Percentiles rank a stretch among this genome's conserved stretches.
Evolutionary conservation across 2,329 filamentous ascomycete species (phyloP).

Genomic region (Fusarium sp.): DNA sequence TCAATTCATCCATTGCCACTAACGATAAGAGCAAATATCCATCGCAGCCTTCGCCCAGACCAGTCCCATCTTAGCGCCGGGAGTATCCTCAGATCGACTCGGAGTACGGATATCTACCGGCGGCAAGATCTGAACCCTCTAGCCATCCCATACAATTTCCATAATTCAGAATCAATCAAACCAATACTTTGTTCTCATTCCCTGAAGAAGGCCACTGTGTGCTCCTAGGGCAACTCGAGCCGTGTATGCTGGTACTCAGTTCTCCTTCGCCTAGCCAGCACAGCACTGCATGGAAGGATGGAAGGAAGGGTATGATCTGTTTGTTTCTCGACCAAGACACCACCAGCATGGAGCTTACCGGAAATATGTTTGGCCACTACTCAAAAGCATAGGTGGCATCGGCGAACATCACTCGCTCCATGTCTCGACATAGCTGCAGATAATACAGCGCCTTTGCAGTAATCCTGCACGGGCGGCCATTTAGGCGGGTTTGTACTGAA

Average conservation of each 20-base stretch:
- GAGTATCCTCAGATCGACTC: slow-evolving; percentile 39
- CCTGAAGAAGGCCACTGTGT: neutral
- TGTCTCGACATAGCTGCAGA: slow-evolving; percentile 23
- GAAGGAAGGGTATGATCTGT: neutral
- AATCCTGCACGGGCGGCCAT: neutral
- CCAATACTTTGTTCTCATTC: neutral
- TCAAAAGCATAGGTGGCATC: slow-evolving; percentile 3
- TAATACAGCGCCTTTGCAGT: slow-evolving; percentile 4
- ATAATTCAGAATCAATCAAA: slow-evolving; percentile 1
- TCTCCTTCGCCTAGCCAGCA: neutral
- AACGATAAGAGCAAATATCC: slow-evolving; percentile 13
- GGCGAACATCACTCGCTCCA: slow-evolving; percentile 10
- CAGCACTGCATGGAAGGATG: neutral
- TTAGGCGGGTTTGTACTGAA: slow-evolving; percentile 2
- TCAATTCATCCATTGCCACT: slow-evolving; percentile 3
- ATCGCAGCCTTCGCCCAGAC: slow-evolving; percentile 18
- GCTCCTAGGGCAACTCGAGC: neutral
- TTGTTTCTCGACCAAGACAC: slow-evolving; percentile 14
- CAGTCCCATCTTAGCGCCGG: slow-evolving; percentile 37
- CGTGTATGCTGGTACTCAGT: neutral
- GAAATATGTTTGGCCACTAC: slow-evolving; percentile 8
- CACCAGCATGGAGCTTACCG: slow-evolving; percentile 22
- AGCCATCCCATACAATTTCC: slow-evolving; percentile 29
- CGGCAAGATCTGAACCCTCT: slow-evolving; percentile 36
- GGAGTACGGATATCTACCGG: slow-evolving; percentile 29